Base-by-base conservation (phyloP, 2,329 filamentous ascomycete species). In the Cytospora chrysosperma region DNA sequence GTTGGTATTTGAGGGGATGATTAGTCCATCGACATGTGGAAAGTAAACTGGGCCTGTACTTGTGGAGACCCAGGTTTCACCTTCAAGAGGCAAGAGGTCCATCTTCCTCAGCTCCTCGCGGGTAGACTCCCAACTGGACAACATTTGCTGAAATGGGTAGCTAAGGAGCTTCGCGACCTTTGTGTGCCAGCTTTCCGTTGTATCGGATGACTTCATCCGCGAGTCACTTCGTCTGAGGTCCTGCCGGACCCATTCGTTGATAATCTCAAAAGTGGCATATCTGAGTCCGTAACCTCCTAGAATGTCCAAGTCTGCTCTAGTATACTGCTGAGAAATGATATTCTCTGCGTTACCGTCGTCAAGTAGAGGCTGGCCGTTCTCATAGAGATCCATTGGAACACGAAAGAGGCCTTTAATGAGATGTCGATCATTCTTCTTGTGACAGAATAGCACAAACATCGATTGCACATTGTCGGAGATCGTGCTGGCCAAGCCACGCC, bases 391-490 rank as follows among this genome's bases (percentile, higher is more conserved):
- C 0, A 15, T 4, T 17, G 5, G 4, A 21, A 67, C 57, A 21
- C 24, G 43, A 47, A 60, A 13, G 4, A 66, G 12, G n/a, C 68
- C 60, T 6, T 21, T 26, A 27, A 54, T 64, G 4, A 51, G 28
- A 12, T 61, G 63, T 40, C 62, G 49, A 26, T 56, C 40, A 15
- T 27, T 12, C 5, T 28, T 52, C 8, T 56, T 54, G 27, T 65
- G 61, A 19, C 61, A 64, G 34, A 56, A 63, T 17, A 72, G 17
- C 5, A 71, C 56, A 3, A 58, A 34, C 4, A 59, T 62, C 9
- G 10, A 21, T 50, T 9, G 76, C 49, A 2, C 10, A 19, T 65
- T 58, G n/a, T n/a, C n/a, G n/a, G n/a, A n/a, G 17, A 78, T 72
- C 4, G 63, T 65, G 5, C 70, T 32, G 9, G 71, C 64, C 3